A percentile compares a stretch with the other conserved stretches of the same genome.
Conservation (phyloP, 345 rosid genomes). For the Arabis alpina region DNA sequence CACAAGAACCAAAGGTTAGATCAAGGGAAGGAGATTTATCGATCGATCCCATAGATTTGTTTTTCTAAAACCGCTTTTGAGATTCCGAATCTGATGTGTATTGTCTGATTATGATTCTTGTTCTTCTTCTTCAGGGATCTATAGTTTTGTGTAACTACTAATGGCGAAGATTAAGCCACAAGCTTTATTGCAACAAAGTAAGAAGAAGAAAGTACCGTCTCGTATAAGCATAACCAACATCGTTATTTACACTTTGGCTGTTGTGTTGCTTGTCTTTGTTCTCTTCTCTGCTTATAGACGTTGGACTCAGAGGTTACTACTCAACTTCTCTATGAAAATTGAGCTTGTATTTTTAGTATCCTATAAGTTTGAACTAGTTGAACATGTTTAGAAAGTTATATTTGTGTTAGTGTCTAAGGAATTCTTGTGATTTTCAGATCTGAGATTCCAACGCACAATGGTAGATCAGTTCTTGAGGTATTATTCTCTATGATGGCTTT, state of each 20-base stretch:
- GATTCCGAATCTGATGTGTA: too few relatives aligned
- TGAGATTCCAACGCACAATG: constrained; percentile 47
- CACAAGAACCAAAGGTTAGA: too few relatives aligned
- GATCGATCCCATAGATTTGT: too few relatives aligned
- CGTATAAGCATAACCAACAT: constrained; percentile 59
- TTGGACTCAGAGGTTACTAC: constrained; percentile 59
- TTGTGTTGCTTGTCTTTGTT: constrained; percentile 53
- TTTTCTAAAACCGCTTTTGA: too few relatives aligned
- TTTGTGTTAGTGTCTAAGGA: constrained; percentile 7
- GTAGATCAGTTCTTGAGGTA: constrained; percentile 57
- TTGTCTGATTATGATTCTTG: not conserved
- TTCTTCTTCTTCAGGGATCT: constrained; percentile 30
- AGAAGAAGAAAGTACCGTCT: constrained; percentile 72
- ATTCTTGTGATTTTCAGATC: constrained; percentile 53
- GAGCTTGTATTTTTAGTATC: not conserved
- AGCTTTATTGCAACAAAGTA: constrained; percentile 74
- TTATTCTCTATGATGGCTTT: not conserved
- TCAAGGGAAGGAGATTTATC: too few relatives aligned
- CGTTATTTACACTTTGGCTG: constrained; percentile 49
- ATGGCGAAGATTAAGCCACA: constrained; percentile 89
- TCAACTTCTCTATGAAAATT: not conserved
- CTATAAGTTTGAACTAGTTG: not conserved
- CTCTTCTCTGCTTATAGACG: constrained; percentile 62
- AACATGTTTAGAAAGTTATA: not conserved
- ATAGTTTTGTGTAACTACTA: constrained; percentile 26